These are phyloP conservation scores for Candida tunisiensis DNA, from an alignment of 1,139 yeast genomes.

Conservation along the genomic window DNA sequence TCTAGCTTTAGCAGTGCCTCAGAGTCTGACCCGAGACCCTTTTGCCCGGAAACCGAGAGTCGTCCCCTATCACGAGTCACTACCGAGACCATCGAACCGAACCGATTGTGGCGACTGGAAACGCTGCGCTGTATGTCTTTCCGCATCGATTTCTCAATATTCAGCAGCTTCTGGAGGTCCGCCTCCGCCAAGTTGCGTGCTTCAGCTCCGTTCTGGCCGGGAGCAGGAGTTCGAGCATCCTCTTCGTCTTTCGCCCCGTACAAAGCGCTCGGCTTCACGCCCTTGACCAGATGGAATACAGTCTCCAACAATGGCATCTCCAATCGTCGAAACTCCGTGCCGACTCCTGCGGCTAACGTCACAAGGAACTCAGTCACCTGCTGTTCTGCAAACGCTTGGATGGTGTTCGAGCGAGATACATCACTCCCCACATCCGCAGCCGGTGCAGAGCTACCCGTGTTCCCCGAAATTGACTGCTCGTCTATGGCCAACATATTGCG, in stretches of 20 bases:
- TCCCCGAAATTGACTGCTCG: slow-evolving; percentile 31
- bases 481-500: slow-evolving; percentile 65
- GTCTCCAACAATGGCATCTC: slow-evolving; percentile 57
- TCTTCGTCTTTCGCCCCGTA: slow-evolving; percentile 3
- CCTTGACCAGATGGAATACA: slow-evolving; percentile 42
- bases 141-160: slow-evolving; percentile 39
- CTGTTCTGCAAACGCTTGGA: slow-evolving; percentile 43
- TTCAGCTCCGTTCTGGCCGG: too few relatives aligned
- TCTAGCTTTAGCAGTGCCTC: slow-evolving; percentile 45
- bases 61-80: slow-evolving; percentile 39
- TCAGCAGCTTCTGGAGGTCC: slow-evolving; percentile 34
- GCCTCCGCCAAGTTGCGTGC: slow-evolving; percentile 3
- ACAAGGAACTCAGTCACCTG: slow-evolving; percentile 56
- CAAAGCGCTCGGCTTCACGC: slow-evolving; percentile 28
- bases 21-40: slow-evolving; percentile 33
- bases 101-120: slow-evolving; percentile 70
- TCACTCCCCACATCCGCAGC: slow-evolving; percentile 34
- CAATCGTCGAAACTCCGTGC: slow-evolving; percentile 46
- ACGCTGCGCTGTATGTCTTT: slow-evolving; percentile 21
- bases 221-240: not conserved
- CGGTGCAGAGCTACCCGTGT: slow-evolving; percentile 46
- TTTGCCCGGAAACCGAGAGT: slow-evolving; percentile 64
- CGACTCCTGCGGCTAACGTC: slow-evolving; percentile 51
- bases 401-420: slow-evolving; percentile 42
- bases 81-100: slow-evolving; percentile 70